Evolutionary conservation across 2,329 filamentous ascomycete genomes (phyloP).

Genomic region (Cadophora gregata): DNA sequence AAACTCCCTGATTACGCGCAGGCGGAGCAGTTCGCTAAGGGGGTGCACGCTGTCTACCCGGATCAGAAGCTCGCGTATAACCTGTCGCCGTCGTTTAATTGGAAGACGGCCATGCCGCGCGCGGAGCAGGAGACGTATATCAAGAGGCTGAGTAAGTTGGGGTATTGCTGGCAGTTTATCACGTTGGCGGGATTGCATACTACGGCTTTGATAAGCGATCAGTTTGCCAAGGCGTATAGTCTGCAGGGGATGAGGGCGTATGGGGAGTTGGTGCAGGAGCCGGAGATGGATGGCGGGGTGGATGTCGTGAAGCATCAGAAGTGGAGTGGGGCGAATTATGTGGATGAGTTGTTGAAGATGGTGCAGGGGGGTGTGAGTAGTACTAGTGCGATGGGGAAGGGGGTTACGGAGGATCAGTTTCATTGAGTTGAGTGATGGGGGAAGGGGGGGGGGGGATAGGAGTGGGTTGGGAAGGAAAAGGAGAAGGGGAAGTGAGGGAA

Average conservation of each 20-base stretch:
- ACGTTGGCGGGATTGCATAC: conserved; percentile 97
- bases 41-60: conserved; percentile 92
- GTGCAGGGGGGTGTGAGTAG: conserved; percentile 90
- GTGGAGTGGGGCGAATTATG: conserved; percentile 94
- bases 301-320: conserved; percentile 99
- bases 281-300: conserved; percentile 87
- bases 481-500: neutral
- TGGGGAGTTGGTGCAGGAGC: conserved; percentile 96
- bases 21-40: conserved; percentile 90
- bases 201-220: conserved; percentile 88
- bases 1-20: conserved; percentile 92
- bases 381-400: conserved; percentile 95
- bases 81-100: conserved; percentile 98
- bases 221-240: conserved; percentile 84
- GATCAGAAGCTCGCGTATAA: conserved; percentile 99
- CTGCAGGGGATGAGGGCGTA: conserved; percentile 92
- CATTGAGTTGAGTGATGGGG: conserved; percentile 49
- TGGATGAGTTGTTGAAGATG: conserved; percentile 96
- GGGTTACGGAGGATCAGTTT: conserved; percentile 98
- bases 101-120: conserved; percentile 94
- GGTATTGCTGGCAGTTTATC: conserved; percentile 99
- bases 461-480: neutral
- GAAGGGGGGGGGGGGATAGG: no score
- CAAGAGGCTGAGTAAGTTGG: conserved; percentile 80
- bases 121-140: conserved; percentile 98